phyloP scores from a whole-genome alignment of 1,139 yeast genomes.

The Geotrichum fermentans region DNA sequence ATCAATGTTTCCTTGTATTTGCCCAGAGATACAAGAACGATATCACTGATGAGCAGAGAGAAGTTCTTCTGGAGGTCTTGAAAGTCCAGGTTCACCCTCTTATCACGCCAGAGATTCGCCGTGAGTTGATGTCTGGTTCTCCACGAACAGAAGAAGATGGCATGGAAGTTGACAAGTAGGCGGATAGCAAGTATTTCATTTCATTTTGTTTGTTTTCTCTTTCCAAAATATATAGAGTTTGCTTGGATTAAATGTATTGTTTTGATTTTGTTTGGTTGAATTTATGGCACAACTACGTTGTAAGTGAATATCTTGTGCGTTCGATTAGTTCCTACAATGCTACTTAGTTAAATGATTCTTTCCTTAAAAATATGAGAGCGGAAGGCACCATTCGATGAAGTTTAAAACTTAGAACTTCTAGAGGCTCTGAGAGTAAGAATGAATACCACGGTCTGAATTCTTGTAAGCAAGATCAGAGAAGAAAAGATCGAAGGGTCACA shows the following conservation, averaged over 20 bases:
- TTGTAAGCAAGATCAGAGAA: too few species aligned
- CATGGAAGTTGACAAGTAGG: conserved; percentile 13
- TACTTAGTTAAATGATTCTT: background rate
- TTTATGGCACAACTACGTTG: background rate
- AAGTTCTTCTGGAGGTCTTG: conserved; percentile 81
- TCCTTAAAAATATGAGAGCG: too few species aligned
- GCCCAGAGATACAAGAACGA: conserved; percentile 96
- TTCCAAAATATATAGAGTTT: conserved; percentile 1
- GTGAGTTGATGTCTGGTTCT: conserved; percentile 81
- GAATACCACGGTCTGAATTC: too few species aligned
- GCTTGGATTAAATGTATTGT: conserved; percentile 4
- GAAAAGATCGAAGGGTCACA: too few species aligned
- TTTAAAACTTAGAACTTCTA: too few species aligned
- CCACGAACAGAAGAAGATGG: conserved; percentile 13
- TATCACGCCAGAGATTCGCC: conserved; percentile 90
- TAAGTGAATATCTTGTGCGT: background rate
- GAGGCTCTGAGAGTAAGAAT: too few species aligned
- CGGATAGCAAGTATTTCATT: background rate
- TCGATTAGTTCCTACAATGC: background rate
- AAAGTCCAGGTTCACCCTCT: conserved; percentile 85
- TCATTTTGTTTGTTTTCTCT: background rate
- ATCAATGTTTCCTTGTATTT: conserved; percentile 86
- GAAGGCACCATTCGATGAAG: too few species aligned
- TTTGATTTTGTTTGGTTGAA: too few species aligned
- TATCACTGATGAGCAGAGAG: conserved; percentile 95